A percentile compares a stretch with the other conserved stretches of the same genome.
These are phyloP conservation scores for Phytopythium delawarense DNA, from an alignment of 352 stramenopile genomes.

Conservation along the genomic window DNA sequence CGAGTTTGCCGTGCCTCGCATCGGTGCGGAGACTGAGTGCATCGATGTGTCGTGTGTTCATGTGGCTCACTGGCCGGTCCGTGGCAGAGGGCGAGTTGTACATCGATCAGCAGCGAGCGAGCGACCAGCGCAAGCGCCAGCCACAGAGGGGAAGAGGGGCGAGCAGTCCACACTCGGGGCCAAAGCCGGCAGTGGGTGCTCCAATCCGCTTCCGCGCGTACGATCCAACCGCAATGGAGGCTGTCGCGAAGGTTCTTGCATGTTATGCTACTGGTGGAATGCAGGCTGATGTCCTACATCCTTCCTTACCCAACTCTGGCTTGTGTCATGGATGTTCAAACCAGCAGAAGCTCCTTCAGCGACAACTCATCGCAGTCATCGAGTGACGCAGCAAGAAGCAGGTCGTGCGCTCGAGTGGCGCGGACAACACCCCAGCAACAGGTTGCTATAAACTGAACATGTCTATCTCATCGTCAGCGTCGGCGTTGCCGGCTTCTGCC, in stretches of 20 bases:
- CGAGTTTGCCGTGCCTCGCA: conserved; percentile 36
- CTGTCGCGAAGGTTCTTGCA: conserved; percentile 29
- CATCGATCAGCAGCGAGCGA: conserved; percentile 33
- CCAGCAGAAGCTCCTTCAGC: conserved; percentile 25
- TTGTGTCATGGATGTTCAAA: not conserved
- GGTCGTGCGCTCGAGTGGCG: not conserved
- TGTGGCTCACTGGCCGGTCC: not conserved
- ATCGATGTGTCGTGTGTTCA: not conserved
- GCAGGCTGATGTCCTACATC: no score
- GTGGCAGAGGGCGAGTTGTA: conserved; percentile 46
- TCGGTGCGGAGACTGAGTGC: conserved; percentile 29
- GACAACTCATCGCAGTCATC: conserved; percentile 19
- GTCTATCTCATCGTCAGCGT: conserved; percentile 39
- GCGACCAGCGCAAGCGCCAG: conserved; percentile 18
- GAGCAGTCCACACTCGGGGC: not conserved
- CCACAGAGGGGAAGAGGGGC: not conserved
- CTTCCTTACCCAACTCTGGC: no score
- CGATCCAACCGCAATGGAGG: conserved; percentile 31
- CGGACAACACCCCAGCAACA: not conserved
- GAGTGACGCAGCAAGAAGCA: not conserved
- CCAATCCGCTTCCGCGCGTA: conserved; percentile 30
- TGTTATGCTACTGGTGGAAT: not conserved
- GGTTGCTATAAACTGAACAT: conserved; percentile 41
- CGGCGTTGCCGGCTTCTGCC: conserved; percentile 9
- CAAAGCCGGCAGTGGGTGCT: not conserved